Evolutionary conservation across 768 basidiomycete genomes (phyloP).

Genomic region (Pisolithus tinctorius): DNA sequence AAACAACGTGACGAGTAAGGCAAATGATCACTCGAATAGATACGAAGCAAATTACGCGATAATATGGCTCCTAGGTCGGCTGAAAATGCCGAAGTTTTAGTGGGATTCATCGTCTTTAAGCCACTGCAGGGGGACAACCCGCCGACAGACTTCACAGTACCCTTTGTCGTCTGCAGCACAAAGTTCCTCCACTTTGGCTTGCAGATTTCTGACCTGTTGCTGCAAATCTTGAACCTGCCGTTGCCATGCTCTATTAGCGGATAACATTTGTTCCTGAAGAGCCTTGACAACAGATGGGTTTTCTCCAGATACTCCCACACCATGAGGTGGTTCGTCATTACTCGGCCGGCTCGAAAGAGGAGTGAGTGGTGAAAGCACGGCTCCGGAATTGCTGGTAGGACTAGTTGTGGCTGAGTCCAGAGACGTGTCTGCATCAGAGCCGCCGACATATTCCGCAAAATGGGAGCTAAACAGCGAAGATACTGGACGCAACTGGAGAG

Average conservation of each 20-base stretch:
- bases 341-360: slow-evolving; percentile 30
- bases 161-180: slow-evolving; percentile 34
- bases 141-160: slow-evolving; percentile 58
- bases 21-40: no score
- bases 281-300: slow-evolving; percentile 41
- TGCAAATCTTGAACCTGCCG: slow-evolving; percentile 71
- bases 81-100: slow-evolving; percentile 38
- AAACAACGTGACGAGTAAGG: background rate
- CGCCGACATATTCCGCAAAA: slow-evolving; percentile 42
- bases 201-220: slow-evolving; percentile 63
- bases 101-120: slow-evolving; percentile 12
- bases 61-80: slow-evolving; percentile 64
- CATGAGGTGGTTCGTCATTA: slow-evolving; percentile 24
- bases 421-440: slow-evolving; percentile 22
- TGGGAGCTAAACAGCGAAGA: slow-evolving; percentile 71
- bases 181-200: slow-evolving; percentile 58
- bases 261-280: slow-evolving; percentile 55
- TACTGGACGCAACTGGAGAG: slow-evolving; percentile 65
- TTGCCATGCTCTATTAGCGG: slow-evolving; percentile 60
- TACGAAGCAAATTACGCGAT: slow-evolving; percentile 33
- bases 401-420: slow-evolving; percentile 46
- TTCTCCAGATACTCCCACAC: slow-evolving; percentile 29
- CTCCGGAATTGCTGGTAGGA: slow-evolving; percentile 35
- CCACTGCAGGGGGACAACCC: slow-evolving; percentile 29
- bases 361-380: slow-evolving; percentile 42